Percentiles rank a stretch among this genome's conserved stretches.
Conservation (phyloP, 768 basidiomycete genomes). For the Boletus huronensis region DNA sequence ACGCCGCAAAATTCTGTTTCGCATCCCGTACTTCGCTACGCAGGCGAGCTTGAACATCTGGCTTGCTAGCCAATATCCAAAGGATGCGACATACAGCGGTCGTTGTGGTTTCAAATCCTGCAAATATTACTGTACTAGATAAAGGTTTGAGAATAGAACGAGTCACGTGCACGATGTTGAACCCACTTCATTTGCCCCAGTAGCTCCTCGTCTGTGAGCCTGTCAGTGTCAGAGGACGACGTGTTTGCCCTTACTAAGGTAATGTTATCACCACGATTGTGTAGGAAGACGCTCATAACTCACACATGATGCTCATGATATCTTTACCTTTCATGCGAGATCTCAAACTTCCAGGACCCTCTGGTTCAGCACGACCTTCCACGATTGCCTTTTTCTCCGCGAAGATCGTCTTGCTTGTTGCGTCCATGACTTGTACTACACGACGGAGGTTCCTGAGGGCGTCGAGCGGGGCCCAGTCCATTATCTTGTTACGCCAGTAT, state of each 20-base stretch:
- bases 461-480: slow-evolving; percentile 31
- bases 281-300: slow-evolving; percentile 5
- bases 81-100: slow-evolving; percentile 33
- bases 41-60: slow-evolving; percentile 31
- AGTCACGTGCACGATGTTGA: not conserved
- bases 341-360: slow-evolving; percentile 4
- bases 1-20: slow-evolving; percentile 16
- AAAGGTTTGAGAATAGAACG: not conserved
- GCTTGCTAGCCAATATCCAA: slow-evolving; percentile 30
- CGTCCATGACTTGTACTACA: slow-evolving; percentile 31
- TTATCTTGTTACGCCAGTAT: slow-evolving; percentile 32
- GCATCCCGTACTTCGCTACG: slow-evolving; percentile 33
- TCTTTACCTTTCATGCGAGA: slow-evolving; percentile 28
- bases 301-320: slow-evolving; percentile 41
- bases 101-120: slow-evolving; percentile 32
- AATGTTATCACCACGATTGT: not conserved
- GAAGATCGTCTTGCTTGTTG: slow-evolving; percentile 26
- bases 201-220: slow-evolving; percentile 34
- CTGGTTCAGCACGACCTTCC: slow-evolving; percentile 9
- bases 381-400: slow-evolving; percentile 28
- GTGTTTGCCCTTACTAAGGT: slow-evolving; percentile 34
- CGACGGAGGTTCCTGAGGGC: slow-evolving; percentile 26
- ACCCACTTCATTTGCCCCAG: slow-evolving; percentile 39
- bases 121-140: slow-evolving; percentile 35
- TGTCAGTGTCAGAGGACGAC: slow-evolving; percentile 28